These are phyloP conservation scores for Rhizopus stolonifer DNA, from an alignment of 371 early-diverging fungal genomes.

Conservation along the genomic window DNA sequence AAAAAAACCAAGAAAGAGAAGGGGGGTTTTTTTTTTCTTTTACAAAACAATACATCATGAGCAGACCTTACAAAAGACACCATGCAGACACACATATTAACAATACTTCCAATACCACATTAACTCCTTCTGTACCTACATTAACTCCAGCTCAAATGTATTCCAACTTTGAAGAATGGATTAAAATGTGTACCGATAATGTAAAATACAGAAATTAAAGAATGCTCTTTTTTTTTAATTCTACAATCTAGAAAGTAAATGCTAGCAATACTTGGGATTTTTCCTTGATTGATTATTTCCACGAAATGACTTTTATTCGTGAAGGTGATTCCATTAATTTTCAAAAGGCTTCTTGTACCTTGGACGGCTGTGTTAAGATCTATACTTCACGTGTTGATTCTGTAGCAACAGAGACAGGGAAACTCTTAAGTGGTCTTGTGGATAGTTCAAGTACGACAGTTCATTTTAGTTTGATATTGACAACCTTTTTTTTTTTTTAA, in stretches of 20 bases:
- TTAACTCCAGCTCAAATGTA: conserved; percentile 53
- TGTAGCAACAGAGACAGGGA: conserved; percentile 93
- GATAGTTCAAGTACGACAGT: conserved; percentile 58
- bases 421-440: conserved; percentile 86
- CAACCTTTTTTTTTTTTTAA: conserved; percentile 5
- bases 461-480: background rate
- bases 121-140: conserved; percentile 16
- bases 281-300: conserved; percentile 98
- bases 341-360: conserved; percentile 98
- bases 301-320: conserved; percentile 90
- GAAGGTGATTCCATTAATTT: conserved; percentile 98
- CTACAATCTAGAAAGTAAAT: conserved; percentile 88
- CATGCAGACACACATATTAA: background rate
- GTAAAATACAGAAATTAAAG: conserved; percentile 39
- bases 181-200: conserved; percentile 96
- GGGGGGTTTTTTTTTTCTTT: background rate
- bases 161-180: conserved; percentile 91
- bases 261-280: conserved; percentile 97
- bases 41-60: background rate
- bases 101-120: conserved; percentile 1
- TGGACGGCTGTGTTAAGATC: conserved; percentile 99
- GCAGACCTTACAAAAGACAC: background rate
- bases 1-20: background rate
- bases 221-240: background rate
- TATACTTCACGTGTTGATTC: conserved; percentile 99